These are phyloP conservation scores for Alternaria hordeiaustralica DNA, from an alignment of 2,329 filamentous ascomycete species.

Conservation along the genomic window DNA sequence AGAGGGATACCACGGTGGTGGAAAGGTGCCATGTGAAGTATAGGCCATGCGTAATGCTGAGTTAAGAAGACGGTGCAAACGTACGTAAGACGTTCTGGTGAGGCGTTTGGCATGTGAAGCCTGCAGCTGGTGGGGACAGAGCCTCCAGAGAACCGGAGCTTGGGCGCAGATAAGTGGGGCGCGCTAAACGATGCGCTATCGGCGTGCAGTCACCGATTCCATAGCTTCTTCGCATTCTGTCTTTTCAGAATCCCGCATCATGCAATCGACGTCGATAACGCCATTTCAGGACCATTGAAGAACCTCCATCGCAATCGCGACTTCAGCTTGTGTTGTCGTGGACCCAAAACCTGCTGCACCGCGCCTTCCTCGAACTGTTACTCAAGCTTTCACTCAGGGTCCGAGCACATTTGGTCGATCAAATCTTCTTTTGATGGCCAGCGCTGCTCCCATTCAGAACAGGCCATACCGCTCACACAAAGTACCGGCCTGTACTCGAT, in stretches of 20 bases:
- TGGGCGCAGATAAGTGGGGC: constrained; percentile 3
- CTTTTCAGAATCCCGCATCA: neutral
- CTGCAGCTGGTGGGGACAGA: constrained; percentile 6
- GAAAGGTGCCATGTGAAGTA: neutral
- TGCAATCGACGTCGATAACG: neutral
- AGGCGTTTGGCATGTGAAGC: neutral
- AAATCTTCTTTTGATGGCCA: constrained; percentile 34
- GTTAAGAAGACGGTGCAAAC: too few relatives aligned
- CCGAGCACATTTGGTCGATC: neutral
- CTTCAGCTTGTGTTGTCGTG: neutral
- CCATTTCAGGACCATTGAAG: neutral
- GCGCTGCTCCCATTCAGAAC: constrained; percentile 40
- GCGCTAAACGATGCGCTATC: neutral
- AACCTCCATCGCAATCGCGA: neutral
- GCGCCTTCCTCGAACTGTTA: neutral
- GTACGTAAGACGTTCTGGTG: neutral
- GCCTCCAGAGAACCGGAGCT: constrained; percentile 1
- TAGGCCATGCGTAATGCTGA: too few relatives aligned
- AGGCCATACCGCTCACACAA: constrained; percentile 53
- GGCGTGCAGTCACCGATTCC: constrained; percentile 8
- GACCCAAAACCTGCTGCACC: neutral
- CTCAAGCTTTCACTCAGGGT: neutral
- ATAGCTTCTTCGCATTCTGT: constrained; percentile 8
- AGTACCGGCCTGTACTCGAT: constrained; percentile 51
- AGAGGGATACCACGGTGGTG: neutral